Percentiles rank a stretch among this genome's conserved stretches.
Conservation (phyloP, 495 filamentous ascomycete species). For the Hypoxylon trugodes region DNA sequence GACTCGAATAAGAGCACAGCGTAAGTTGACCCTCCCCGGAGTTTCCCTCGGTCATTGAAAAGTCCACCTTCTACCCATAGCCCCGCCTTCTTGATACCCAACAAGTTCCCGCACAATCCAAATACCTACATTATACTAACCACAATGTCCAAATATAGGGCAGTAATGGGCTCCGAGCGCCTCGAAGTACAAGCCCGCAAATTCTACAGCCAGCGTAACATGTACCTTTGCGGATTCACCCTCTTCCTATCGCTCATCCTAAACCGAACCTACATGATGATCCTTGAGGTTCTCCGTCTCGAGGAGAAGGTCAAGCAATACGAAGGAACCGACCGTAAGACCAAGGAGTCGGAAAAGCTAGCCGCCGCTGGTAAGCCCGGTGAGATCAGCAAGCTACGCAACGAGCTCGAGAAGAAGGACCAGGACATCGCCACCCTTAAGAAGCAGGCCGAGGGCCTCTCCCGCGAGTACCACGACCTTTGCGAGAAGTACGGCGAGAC, state of each 20-base stretch:
- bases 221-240: constrained; percentile 99
- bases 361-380: constrained; percentile 74
- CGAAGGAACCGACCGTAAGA: constrained; percentile 76
- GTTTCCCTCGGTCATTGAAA: not conserved
- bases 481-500: constrained; percentile 76
- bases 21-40: constrained; percentile 26
- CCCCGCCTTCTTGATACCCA: not conserved
- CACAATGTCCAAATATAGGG: constrained; percentile 41
- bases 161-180: constrained; percentile 85
- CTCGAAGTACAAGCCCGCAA: constrained; percentile 99
- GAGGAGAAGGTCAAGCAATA: constrained; percentile 91
- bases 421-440: constrained; percentile 81
- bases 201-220: constrained; percentile 99
- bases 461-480: constrained; percentile 81
- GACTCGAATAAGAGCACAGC: constrained; percentile 47
- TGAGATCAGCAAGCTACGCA: constrained; percentile 67
- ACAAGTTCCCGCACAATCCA: not conserved
- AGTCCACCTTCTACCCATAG: no score
- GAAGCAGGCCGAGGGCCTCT: constrained; percentile 82
- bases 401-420: constrained; percentile 75
- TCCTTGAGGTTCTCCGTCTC: constrained; percentile 90
- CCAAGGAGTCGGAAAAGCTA: constrained; percentile 77
- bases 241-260: constrained; percentile 98
- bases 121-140: constrained; percentile 33
- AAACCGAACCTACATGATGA: constrained; percentile 98